These are phyloP conservation scores for Phyllosticta capitalensis DNA, from an alignment of 2,329 filamentous ascomycete species.

Conservation along the genomic window DNA sequence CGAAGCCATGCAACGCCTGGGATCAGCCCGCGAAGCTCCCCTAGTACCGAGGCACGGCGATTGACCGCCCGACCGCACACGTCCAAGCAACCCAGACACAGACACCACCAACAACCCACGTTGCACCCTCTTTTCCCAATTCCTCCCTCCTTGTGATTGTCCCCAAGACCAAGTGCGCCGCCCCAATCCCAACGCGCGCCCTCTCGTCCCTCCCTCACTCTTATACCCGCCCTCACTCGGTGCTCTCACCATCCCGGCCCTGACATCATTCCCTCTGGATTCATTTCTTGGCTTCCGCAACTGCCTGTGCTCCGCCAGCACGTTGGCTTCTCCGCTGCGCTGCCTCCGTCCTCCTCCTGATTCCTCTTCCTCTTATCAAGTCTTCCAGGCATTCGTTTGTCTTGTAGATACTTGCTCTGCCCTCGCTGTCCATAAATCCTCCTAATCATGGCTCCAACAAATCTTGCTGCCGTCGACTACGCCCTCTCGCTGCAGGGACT, in stretches of 20 bases:
- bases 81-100: background rate
- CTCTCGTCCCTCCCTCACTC: background rate
- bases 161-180: background rate
- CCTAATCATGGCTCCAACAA: conserved; percentile 22
- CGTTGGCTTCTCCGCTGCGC: background rate
- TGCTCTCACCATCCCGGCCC: background rate
- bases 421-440: background rate
- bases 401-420: background rate
- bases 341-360: background rate
- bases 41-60: background rate
- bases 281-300: conserved; percentile 1
- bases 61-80: background rate
- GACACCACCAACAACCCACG: background rate
- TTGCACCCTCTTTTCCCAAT: background rate
- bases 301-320: background rate
- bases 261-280: conserved; percentile 7
- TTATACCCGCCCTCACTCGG: background rate
- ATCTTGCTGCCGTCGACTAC: conserved; percentile 19
- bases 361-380: background rate
- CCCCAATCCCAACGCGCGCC: background rate
- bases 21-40: background rate
- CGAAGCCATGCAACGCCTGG: background rate
- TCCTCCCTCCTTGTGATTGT: background rate
- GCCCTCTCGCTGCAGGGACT: conserved; percentile 45
- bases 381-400: conserved; percentile 1